Evolutionary conservation across 2,329 filamentous ascomycete species (phyloP), one percentile per base, ranked within the genome.

Genomic region (Parastagonospora nodorum): DNA sequence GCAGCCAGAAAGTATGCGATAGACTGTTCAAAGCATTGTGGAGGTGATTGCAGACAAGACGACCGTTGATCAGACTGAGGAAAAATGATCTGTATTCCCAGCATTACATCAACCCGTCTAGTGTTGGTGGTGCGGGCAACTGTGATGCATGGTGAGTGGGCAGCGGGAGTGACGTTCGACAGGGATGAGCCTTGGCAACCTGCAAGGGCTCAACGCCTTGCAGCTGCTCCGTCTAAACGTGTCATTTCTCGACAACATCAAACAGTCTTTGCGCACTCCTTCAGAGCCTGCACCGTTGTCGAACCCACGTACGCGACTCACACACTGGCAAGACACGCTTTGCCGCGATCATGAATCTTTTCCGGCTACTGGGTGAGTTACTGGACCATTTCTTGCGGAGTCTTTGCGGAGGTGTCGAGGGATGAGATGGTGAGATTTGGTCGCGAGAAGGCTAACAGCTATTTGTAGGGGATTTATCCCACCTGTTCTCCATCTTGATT

Each of bases 401-500:
- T 38, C 19, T 24, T 42, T 11, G 8, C 27, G 40, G 40, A 38
- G 33, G 11, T 49, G 39, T 33, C 29, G 15, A 32, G 30, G 31
- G 48, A 24, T 45, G 45, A 16, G 28, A 28, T 29, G 12, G 10
- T 14, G 36, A 39, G 24, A 33, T 38, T 15, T 9, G 39, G 8
- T 63, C 51, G 55, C 56, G 58, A 61, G 19, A 24, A 46, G 54
- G 58, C 66, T 72, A 58, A 73, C 53, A 52, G 42, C 33, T 48
- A 27, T 9, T 33, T 51, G 12, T 63, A 96, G 92, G 87, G 79
- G 94, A 99, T 82, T 85, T 99, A 74, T 97, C 92, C 81, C 94
- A 99, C 82, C 80, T 99, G 67, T 82, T 88, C 58, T 97, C 93
- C 46, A 96, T 99, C 72, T 82, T 96, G 67, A 96, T 99, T 67